phyloP scores from a whole-genome alignment of 208 protist species.

The Leishmania major region DNA sequence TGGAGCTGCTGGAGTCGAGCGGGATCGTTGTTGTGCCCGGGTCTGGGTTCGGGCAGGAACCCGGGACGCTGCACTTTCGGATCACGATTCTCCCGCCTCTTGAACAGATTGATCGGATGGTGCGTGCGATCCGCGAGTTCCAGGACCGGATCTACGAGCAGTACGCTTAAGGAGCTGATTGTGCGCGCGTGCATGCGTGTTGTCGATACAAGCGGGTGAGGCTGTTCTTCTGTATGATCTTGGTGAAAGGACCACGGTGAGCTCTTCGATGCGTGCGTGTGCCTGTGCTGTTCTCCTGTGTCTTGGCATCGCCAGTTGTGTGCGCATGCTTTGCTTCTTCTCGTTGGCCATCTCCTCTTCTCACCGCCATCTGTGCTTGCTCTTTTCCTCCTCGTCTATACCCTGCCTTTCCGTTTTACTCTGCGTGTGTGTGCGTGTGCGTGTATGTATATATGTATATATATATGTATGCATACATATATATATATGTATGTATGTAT shows the following conservation, averaged over 20 bases:
- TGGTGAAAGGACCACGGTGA: too few species aligned
- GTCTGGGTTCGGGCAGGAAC: constrained; percentile 95
- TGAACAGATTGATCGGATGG: constrained; percentile 94
- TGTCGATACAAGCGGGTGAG: too few species aligned
- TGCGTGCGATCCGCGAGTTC: constrained; percentile 60
- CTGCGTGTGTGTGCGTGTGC: background rate
- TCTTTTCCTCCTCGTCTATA: background rate
- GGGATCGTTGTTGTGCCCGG: constrained; percentile 97
- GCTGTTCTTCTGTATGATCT: too few species aligned
- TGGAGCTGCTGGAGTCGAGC: constrained; percentile 95
- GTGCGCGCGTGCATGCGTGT: background rate
- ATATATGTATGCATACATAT: background rate
- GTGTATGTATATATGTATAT: background rate
- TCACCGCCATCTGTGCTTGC: too few species aligned
- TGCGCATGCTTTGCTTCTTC: background rate
- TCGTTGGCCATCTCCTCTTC: background rate
- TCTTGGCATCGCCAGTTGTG: too few species aligned
- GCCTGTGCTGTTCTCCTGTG: background rate
- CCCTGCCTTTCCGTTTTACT: background rate
- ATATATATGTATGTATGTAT: background rate
- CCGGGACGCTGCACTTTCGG: constrained; percentile 98
- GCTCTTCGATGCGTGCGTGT: background rate
- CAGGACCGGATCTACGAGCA: constrained; percentile 68
- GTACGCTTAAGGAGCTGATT: constrained; percentile 29
- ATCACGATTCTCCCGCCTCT: constrained; percentile 99